Evolutionary conservation across 2,329 filamentous ascomycete genomes (phyloP).

Genomic region (Aschersonia sp.): DNA sequence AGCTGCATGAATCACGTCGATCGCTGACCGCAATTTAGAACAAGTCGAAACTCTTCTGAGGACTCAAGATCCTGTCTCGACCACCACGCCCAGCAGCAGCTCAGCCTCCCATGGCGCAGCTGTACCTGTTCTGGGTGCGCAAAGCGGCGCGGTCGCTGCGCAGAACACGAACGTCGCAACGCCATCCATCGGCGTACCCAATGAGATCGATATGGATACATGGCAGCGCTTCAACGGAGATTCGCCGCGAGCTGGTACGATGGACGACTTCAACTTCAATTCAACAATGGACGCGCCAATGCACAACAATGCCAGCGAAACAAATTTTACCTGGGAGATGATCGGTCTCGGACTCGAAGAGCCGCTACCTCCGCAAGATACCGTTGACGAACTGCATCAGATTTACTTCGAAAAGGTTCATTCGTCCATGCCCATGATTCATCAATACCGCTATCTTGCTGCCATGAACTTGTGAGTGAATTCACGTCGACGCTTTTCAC

Average conservation of each 20-base stretch:
- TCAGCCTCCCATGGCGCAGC: constrained; percentile 16
- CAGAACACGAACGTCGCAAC: constrained; percentile 21
- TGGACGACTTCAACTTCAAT: constrained; percentile 47
- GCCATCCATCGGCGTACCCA: constrained; percentile 30
- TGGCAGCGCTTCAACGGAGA: constrained; percentile 43
- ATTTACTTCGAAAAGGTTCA: constrained; percentile 89
- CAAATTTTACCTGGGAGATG: constrained; percentile 67
- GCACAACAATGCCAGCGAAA: constrained; percentile 30
- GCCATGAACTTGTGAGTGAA: constrained; percentile 62
- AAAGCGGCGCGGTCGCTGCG: constrained; percentile 14
- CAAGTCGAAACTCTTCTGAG: constrained; percentile 89
- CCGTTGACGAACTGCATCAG: constrained; percentile 74
- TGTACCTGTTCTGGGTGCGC: constrained; percentile 10
- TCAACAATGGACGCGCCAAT: constrained; percentile 33
- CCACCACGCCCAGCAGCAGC: constrained; percentile 5
- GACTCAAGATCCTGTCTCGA: constrained; percentile 39
- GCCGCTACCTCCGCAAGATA: constrained; percentile 42
- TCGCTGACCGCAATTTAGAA: constrained; percentile 32
- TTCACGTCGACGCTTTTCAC: neutral
- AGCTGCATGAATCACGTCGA: neutral
- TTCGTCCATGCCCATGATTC: constrained; percentile 74
- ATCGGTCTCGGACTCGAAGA: constrained; percentile 45
- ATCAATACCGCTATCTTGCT: constrained; percentile 73
- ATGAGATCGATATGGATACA: constrained; percentile 33
- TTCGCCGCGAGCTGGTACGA: constrained; percentile 29